phyloP scores from a whole-genome alignment of 768 basidiomycete species.

The Gyrodon lividus region DNA sequence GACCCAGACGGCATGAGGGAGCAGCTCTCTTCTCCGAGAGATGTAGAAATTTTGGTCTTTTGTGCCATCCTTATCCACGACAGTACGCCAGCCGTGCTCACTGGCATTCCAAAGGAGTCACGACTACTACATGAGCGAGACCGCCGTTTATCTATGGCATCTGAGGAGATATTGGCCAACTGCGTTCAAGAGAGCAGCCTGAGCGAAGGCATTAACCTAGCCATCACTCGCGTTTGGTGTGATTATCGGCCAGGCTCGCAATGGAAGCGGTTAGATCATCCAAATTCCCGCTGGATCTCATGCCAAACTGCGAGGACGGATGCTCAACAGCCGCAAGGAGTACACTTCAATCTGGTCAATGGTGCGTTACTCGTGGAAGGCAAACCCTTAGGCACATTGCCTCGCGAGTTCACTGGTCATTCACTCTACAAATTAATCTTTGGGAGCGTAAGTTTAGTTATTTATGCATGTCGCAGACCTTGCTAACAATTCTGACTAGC shows the following conservation, averaged over 20 bases:
- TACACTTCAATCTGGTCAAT: constrained; percentile 41
- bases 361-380: constrained; percentile 44
- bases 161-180: constrained; percentile 22
- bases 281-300: constrained; percentile 31
- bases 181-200: constrained; percentile 12
- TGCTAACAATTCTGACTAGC: constrained; percentile 3
- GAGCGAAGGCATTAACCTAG: constrained; percentile 31
- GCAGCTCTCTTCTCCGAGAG: constrained; percentile 22
- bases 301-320: constrained; percentile 17
- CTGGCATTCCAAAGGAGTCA: constrained; percentile 6
- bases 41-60: constrained; percentile 30
- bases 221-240: constrained; percentile 32
- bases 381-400: constrained; percentile 38
- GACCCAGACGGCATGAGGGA: neutral
- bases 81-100: constrained; percentile 21
- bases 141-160: constrained; percentile 29
- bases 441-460: constrained; percentile 27
- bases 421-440: constrained; percentile 37
- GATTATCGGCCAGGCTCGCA: constrained; percentile 23
- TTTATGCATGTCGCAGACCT: neutral
- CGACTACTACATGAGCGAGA: constrained; percentile 30
- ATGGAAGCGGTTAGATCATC: constrained; percentile 22
- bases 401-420: constrained; percentile 32
- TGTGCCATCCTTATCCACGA: constrained; percentile 35
- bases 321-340: constrained; percentile 20